Conservation (phyloP, 306 rosid genomes). For the Biancaea sappan region DNA sequence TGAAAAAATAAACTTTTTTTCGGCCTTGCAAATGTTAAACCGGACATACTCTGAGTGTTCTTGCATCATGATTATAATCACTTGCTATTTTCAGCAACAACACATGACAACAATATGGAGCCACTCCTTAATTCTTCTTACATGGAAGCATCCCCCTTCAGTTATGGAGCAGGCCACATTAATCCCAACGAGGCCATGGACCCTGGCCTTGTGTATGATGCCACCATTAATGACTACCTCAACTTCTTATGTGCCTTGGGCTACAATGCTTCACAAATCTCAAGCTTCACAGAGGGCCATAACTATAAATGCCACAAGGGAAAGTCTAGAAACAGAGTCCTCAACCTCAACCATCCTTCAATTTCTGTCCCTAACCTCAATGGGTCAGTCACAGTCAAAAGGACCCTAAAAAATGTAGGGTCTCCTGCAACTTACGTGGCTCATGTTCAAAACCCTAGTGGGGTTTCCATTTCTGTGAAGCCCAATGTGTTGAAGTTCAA, state of each 20-base stretch:
- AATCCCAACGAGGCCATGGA: conserved; percentile 75
- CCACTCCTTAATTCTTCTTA: conserved; percentile 62
- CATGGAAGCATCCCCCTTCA: conserved; percentile 67
- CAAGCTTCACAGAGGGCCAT: conserved; percentile 43
- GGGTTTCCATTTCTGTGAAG: conserved; percentile 53
- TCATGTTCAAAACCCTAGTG: conserved; percentile 50
- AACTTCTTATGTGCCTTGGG: conserved; percentile 71
- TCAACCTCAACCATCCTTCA: conserved; percentile 82
- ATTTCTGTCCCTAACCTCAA: conserved; percentile 72
- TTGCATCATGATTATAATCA: background rate
- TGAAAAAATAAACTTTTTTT: no score
- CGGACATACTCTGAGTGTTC: no score
- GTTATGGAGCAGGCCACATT: conserved; percentile 87
- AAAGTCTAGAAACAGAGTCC: conserved; percentile 36
- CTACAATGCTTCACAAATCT: conserved; percentile 56
- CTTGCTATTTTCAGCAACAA: conserved; percentile 54
- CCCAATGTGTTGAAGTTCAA: conserved; percentile 66
- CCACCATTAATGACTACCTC: conserved; percentile 59
- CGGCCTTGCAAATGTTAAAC: no score
- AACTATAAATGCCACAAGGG: conserved; percentile 50
- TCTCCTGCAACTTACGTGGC: conserved; percentile 61
- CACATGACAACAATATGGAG: conserved; percentile 55
- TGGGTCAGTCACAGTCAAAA: conserved; percentile 51
- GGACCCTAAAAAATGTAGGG: conserved; percentile 80
- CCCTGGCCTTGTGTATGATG: conserved; percentile 90